Percentiles rank a stretch among this genome's conserved stretches.
Evolutionary conservation across 208 protist genomes (phyloP).

Genomic region (Trypanosoma mega): DNA sequence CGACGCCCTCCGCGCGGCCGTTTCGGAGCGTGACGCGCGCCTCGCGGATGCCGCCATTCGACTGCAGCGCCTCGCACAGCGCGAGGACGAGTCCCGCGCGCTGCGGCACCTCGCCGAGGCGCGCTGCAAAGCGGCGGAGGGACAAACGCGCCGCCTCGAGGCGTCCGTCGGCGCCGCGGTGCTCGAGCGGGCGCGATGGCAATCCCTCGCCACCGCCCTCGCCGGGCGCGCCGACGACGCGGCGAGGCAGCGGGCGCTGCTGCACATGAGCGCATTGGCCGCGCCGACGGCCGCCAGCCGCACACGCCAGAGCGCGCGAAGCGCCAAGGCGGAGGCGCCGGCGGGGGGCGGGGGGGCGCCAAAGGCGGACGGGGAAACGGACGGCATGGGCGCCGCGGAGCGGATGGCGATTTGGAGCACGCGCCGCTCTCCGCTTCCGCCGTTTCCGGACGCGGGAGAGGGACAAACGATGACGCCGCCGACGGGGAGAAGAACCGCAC

Average conservation of each 20-base stretch:
- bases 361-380: not conserved
- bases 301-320: not conserved
- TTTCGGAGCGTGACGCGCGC: slow-evolving; percentile 5
- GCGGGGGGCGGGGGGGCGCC: not conserved
- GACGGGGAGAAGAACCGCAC: not conserved
- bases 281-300: slow-evolving; percentile 1
- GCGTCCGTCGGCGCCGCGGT: slow-evolving; percentile 23
- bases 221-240: slow-evolving; percentile 21
- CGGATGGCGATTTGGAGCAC: slow-evolving; percentile 4
- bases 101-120: slow-evolving; percentile 24
- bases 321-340: not conserved
- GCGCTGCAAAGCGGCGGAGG: slow-evolving; percentile 26
- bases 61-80: slow-evolving; percentile 9
- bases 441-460: not conserved
- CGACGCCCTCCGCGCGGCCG: slow-evolving; percentile 16
- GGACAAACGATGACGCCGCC: not conserved
- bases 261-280: slow-evolving; percentile 15
- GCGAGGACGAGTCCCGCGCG: slow-evolving; percentile 22
- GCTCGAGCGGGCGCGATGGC: slow-evolving; percentile 41
- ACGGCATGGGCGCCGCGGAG: not conserved
- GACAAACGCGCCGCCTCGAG: slow-evolving; percentile 26
- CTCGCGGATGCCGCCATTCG: slow-evolving; percentile 13
- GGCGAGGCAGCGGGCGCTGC: slow-evolving; percentile 7
- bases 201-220: slow-evolving; percentile 39
- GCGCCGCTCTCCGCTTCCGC: not conserved